Evolutionary conservation across 225 moss, liverwort and hornwort species (phyloP), one percentile per base, ranked within the genome.

Genomic region (Polytrichum commune): DNA sequence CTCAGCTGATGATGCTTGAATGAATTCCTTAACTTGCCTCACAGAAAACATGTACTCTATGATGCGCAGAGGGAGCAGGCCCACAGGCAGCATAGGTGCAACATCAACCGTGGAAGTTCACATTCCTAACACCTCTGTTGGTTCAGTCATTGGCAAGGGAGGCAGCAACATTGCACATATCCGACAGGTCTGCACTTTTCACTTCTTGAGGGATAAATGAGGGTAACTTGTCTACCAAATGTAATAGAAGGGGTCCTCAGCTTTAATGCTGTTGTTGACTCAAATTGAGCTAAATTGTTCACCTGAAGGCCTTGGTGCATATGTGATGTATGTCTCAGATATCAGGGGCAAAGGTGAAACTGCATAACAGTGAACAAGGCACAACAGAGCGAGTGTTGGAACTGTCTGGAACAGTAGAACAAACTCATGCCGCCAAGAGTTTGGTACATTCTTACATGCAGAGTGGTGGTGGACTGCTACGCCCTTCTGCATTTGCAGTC

Each of bases 151-250:
- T 74, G 97, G 97, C 72, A 94, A 94, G 80, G 93, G 93, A 53
- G 97, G 97, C 83, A 97, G 82, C 82, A 94, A 97, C 64, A 97
- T 97, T 68, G 92, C 93, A 63, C 94, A 91, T 80, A 97, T 97
- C 78, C 85, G 97, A 65, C 91, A 97, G 91, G 97, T 97, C 72
- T 79, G 80, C 38, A 58, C 58, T 58, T n/a, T 58, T 22, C 13
- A 46, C 46, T 13, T 46, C 13, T 46, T 46, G 4, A 46, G 46
- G 38, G 46, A 46, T 46, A 46, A 16, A 46, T 46, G 46, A 46
- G 13, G 46, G 46, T 46, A 38, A 38, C 38, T 38, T 38, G 10
- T 38, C 13, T 16, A 46, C 4, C 46, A 46, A 46, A 46, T 46
- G 46, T 3, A 2, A 16, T 46, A 3, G 13, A 46, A 46, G 46